Evolutionary conservation across 225 moss, liverwort and hornwort genomes (phyloP), one percentile per base, ranked within the genome.

Genomic region (Asterella californica): DNA sequence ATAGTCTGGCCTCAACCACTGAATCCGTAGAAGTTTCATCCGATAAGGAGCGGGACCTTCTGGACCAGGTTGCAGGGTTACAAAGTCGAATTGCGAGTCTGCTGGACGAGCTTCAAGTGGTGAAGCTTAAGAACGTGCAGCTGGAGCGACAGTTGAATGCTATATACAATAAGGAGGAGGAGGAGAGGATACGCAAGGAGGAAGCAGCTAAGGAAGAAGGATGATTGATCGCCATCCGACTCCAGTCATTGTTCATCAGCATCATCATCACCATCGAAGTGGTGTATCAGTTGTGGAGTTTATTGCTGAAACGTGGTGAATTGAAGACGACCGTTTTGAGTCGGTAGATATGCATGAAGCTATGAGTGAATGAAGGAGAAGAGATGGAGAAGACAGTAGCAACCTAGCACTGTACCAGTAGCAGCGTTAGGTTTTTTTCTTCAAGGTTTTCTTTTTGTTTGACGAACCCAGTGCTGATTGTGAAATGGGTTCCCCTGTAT

Each of bases 41-140:
- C 19, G 80, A 81, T 0, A 85, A 72, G 59, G 87, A 87, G 34
- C 75, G 84, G 52, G 87, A 87, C 46, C 80, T 83, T 12, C 73
- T 71, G 15, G 79, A 65, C 24, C 71, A 78, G 62, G 71, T 85
- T 33, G 27, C 57, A 38, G 83, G 80, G 17, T 67, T 88, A 1
- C 84, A 83, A 42, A 68, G 62, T 48, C 67, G 38, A 27, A 60
- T 85, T 47, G 70, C 83, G 17, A 50, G 70, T 46, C 76, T 88
- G 1, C 52, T 83, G 53, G 85, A 88, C 46, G 87, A 88, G 76
- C 78, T 88, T n/a, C 84, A 88, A 48, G 77, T 78, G 37, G 69
- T 66, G 24, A 88, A 88, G 69, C 72, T 82, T 15, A 81, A 27
- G 32, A 88, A 88, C 37, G 74, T 72, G 18, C 82, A 85, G 75